These are phyloP conservation scores for Chenopodium album DNA, from an alignment of 148 eudicot species.

Conservation along the genomic window DNA sequence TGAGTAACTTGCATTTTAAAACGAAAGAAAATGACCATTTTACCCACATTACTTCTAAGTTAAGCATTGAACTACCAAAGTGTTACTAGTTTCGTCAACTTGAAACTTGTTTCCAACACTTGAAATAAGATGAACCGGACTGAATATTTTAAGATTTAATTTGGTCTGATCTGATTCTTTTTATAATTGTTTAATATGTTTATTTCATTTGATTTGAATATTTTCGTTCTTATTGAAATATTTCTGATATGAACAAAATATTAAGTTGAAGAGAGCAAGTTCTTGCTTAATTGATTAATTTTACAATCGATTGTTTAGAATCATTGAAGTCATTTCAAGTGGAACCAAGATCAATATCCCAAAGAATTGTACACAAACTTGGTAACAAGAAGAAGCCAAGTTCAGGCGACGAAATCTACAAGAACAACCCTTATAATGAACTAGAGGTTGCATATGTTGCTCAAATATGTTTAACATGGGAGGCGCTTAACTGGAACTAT, in stretches of 20 bases:
- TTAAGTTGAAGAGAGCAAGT: no score
- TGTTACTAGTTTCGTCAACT: background rate
- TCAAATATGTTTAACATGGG: slow-evolving; percentile 82
- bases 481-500: slow-evolving; percentile 89
- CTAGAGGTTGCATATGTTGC: slow-evolving; percentile 87
- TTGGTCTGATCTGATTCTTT: no score
- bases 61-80: background rate
- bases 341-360: slow-evolving; percentile 84
- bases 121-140: no score
- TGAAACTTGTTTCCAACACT: no score
- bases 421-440: slow-evolving; percentile 55
- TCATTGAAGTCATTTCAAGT: slow-evolving; percentile 67
- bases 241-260: no score
- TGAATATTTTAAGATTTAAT: no score
- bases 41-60: background rate
- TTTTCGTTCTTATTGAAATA: no score
- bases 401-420: slow-evolving; percentile 21
- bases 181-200: no score
- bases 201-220: no score
- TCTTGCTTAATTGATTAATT: no score
- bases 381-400: slow-evolving; percentile 34
- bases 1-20: no score
- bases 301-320: slow-evolving; percentile 33
- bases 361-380: slow-evolving; percentile 62
- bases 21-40: background rate